phyloP scores from a whole-genome alignment of 228 moss, liverwort and hornwort species.

The Sphagnum fallax region DNA sequence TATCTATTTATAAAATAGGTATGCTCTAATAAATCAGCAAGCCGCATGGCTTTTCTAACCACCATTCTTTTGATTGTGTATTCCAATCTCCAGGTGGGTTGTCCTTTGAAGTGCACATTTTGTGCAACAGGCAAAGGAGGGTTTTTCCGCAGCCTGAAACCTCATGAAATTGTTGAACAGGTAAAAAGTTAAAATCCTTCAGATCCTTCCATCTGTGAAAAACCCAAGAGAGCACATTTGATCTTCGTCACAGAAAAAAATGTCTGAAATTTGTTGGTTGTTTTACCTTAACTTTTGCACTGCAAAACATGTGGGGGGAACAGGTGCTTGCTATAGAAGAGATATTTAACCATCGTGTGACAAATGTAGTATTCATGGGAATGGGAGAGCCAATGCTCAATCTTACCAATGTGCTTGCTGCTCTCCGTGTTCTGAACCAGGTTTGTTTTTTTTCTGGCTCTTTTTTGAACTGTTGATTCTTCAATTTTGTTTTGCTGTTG shows the following conservation, averaged over 20 bases:
- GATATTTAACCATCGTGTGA: constrained; percentile 70
- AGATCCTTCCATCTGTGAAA: too few relatives aligned
- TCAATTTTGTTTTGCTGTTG: background rate
- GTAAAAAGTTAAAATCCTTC: constrained; percentile 13
- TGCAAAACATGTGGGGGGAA: too few relatives aligned
- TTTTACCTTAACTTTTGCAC: too few relatives aligned
- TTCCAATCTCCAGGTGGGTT: constrained; percentile 65
- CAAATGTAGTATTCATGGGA: constrained; percentile 98
- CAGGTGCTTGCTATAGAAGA: constrained; percentile 94
- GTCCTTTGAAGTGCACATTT: constrained; percentile 84
- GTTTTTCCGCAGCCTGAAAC: constrained; percentile 78
- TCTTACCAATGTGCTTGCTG: constrained; percentile 61
- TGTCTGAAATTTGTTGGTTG: too few relatives aligned
- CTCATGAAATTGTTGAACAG: constrained; percentile 97
- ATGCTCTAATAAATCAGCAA: background rate
- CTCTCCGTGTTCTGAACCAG: constrained; percentile 77
- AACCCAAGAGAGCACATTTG: too few relatives aligned
- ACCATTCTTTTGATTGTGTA: background rate
- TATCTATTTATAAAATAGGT: background rate
- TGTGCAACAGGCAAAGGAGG: constrained; percentile 99
- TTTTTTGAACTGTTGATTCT: background rate
- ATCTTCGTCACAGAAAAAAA: too few relatives aligned
- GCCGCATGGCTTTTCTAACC: background rate
- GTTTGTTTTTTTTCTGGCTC: constrained; percentile 13
- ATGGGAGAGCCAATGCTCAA: constrained; percentile 99